Evolutionary conservation across 2,329 filamentous ascomycete genomes (phyloP).

Genomic region (Coniochaeta prunicola): DNA sequence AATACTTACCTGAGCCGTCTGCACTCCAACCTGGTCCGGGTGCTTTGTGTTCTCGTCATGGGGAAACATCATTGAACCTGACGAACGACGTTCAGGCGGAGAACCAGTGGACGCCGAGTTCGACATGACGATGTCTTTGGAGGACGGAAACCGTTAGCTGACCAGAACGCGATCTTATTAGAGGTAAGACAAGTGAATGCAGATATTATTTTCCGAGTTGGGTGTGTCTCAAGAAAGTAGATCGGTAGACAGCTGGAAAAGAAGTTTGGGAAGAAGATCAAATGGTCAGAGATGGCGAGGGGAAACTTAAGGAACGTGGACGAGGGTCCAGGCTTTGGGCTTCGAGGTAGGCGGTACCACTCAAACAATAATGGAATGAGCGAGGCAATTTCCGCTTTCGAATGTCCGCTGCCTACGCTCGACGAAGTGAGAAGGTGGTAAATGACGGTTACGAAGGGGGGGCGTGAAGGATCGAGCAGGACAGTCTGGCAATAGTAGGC

Average conservation of each 20-base stretch:
- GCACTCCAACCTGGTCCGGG: constrained; percentile 25
- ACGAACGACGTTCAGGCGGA: constrained; percentile 28
- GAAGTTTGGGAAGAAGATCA: background rate
- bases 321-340: constrained; percentile 3
- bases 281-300: background rate
- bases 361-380: background rate
- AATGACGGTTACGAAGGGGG: background rate
- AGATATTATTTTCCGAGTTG: constrained; percentile 1
- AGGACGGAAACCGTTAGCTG: background rate
- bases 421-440: constrained; percentile 3
- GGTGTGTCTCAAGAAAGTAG: constrained; percentile 3
- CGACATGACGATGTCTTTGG: constrained; percentile 28
- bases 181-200: constrained; percentile 7
- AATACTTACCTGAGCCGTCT: constrained; percentile 21
- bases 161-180: constrained; percentile 13
- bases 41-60: constrained; percentile 29
- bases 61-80: constrained; percentile 21
- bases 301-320: background rate
- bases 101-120: constrained; percentile 31
- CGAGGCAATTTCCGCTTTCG: constrained; percentile 5
- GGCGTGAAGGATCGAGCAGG: constrained; percentile 2
- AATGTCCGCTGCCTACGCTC: constrained; percentile 2
- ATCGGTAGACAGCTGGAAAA: background rate
- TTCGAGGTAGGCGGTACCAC: background rate
- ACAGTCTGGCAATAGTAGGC: constrained; percentile 7